phyloP scores from a whole-genome alignment of 768 basidiomycete genomes.

The Tulasnella sp. region DNA sequence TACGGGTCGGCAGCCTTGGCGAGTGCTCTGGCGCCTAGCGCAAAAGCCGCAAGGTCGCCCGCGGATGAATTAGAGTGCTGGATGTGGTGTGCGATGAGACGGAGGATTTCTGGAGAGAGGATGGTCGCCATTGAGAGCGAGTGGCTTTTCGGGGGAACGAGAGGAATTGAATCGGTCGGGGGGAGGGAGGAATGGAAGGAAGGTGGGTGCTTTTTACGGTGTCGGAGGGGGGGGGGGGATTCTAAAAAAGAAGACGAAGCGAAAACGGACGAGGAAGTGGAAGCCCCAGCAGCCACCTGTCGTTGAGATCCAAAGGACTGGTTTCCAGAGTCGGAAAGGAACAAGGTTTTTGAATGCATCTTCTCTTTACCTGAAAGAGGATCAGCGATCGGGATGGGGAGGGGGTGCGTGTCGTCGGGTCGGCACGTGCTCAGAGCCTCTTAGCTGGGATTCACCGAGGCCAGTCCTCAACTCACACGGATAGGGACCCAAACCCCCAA shows the following conservation, averaged over 20 bases:
- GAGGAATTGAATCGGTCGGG: not conserved
- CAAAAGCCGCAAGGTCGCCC: not conserved
- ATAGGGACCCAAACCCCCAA: not conserved
- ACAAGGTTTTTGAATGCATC: slow-evolving; percentile 6
- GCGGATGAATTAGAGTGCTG: not conserved
- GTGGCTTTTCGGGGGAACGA: not conserved
- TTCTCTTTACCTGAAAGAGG: slow-evolving; percentile 3
- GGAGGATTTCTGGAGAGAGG: slow-evolving; percentile 8
- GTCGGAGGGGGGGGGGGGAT: not conserved
- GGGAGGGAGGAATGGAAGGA: not conserved
- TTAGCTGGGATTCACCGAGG: not conserved
- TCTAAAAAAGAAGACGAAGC: not conserved
- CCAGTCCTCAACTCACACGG: not conserved
- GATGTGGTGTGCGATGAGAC: slow-evolving; percentile 2
- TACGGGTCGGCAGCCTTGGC: slow-evolving; percentile 10
- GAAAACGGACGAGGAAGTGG: not conserved
- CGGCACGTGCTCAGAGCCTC: not conserved
- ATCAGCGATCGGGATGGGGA: slow-evolving; percentile 4
- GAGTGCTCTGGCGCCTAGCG: not conserved
- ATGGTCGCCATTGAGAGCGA: not conserved
- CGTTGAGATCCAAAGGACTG: not conserved
- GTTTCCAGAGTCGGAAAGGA: not conserved
- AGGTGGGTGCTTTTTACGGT: not conserved
- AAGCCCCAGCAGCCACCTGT: too few species aligned
- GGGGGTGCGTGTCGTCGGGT: slow-evolving; percentile 2